phyloP scores from a whole-genome alignment of 371 early-diverging fungal species.

The Lichtheimia ornata region DNA sequence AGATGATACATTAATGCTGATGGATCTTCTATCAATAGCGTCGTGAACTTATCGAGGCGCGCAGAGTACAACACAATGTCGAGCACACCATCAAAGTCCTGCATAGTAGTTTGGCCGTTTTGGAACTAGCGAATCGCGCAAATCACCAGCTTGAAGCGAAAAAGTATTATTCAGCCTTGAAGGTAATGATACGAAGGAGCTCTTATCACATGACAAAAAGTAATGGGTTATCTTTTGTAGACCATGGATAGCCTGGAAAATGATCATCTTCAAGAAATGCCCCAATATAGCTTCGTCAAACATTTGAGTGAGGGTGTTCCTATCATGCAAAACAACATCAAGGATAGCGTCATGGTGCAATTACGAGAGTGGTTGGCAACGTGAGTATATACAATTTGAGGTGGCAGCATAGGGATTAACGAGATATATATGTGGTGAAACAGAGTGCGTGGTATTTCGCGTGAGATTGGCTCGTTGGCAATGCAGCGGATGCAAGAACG shows the following conservation, averaged over 20 bases:
- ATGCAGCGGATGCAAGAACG: constrained; percentile 76
- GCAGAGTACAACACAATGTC: constrained; percentile 84
- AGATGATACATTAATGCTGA: neutral
- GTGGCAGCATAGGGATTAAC: too few species aligned
- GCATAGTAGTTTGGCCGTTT: constrained; percentile 82
- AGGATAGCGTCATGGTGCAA: constrained; percentile 82
- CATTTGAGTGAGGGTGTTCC: constrained; percentile 86
- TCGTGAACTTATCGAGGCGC: constrained; percentile 84
- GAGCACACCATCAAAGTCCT: constrained; percentile 84
- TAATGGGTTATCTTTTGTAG: constrained; percentile 31
- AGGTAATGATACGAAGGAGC: constrained; percentile 44
- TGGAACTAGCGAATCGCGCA: constrained; percentile 87
- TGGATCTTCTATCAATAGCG: constrained; percentile 58
- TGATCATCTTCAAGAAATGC: constrained; percentile 67
- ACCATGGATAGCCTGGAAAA: constrained; percentile 79
- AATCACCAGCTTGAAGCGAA: constrained; percentile 76
- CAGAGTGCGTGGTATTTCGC: constrained; percentile 83
- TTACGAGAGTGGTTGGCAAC: constrained; percentile 91
- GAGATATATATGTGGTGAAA: neutral
- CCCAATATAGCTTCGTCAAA: constrained; percentile 77
- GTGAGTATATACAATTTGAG: constrained; percentile 33
- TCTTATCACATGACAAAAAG: neutral
- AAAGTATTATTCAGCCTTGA: constrained; percentile 91
- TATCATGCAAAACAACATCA: constrained; percentile 79
- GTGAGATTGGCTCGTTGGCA: constrained; percentile 84